Conservation (phyloP, 2,329 filamentous ascomycete species). For the Alternaria metachromatica region DNA sequence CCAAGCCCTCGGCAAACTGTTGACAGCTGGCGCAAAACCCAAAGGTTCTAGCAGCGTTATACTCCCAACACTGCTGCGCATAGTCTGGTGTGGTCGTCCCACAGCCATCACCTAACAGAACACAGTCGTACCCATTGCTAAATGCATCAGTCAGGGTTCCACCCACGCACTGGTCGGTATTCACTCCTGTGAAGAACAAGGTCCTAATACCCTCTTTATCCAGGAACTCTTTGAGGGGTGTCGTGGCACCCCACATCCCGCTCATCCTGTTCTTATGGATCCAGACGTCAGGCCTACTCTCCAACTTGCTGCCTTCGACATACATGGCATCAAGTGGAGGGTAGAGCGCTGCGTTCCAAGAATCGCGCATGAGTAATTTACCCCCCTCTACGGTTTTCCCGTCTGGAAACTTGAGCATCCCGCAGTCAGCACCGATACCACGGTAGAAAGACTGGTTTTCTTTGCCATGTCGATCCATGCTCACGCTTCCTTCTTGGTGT, state of each 20-base stretch:
- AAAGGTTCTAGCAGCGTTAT: conserved; percentile 50
- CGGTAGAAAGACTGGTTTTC: conserved; percentile 25
- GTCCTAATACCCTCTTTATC: conserved; percentile 49
- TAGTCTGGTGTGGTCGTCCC: conserved; percentile 50
- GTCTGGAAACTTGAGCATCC: conserved; percentile 23
- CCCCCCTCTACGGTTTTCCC: conserved; percentile 42
- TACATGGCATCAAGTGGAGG: conserved; percentile 47
- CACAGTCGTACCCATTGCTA: conserved; percentile 53
- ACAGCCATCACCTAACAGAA: conserved; percentile 51
- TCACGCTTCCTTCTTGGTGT: conserved; percentile 20
- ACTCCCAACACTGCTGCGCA: conserved; percentile 51
- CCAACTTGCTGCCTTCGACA: conserved; percentile 21
- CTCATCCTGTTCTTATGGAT: conserved; percentile 54
- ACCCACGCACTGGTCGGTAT: conserved; percentile 54
- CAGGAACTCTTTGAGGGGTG: conserved; percentile 47
- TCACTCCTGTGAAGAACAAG: conserved; percentile 51
- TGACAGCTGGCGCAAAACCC: conserved; percentile 50
- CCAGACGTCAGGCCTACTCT: conserved; percentile 30
- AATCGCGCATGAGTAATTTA: conserved; percentile 46
- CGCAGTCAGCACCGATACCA: conserved; percentile 45
- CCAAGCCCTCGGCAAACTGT: conserved; percentile 36
- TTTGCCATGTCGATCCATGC: conserved; percentile 43
- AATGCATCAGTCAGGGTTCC: conserved; percentile 52
- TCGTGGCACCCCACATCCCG: conserved; percentile 48
- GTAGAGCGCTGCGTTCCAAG: conserved; percentile 53